phyloP scores from a whole-genome alignment of 768 basidiomycete species.

The Calocybe cyanea region DNA sequence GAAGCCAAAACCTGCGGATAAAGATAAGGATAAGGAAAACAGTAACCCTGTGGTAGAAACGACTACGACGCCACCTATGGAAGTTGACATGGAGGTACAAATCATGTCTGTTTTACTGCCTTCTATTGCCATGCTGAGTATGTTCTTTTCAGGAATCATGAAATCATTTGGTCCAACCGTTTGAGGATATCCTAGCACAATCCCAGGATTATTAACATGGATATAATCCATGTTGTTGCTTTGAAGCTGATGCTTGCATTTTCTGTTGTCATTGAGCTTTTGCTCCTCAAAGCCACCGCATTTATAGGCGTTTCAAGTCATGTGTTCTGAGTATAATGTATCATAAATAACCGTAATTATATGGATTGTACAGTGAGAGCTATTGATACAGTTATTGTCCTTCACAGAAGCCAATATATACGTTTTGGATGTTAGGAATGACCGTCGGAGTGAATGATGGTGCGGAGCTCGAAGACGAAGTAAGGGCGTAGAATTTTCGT shows the following conservation, averaged over 20 bases:
- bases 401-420: conserved; percentile 7
- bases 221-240: too few species aligned
- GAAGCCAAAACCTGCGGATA: conserved; percentile 25
- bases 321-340: conserved; percentile 1
- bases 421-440: background rate
- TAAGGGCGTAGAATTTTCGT: background rate
- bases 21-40: conserved; percentile 29
- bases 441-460: background rate
- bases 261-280: too few species aligned
- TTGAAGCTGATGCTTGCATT: too few species aligned
- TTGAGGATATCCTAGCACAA: too few species aligned
- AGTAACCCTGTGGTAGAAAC: conserved; percentile 19
- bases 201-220: too few species aligned
- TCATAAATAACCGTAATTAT: conserved; percentile 3
- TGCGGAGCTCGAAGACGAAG: background rate
- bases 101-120: background rate
- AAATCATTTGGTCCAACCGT: too few species aligned
- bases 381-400: conserved; percentile 12
- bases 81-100: conserved; percentile 15
- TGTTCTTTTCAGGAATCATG: background rate
- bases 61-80: conserved; percentile 12
- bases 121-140: background rate
- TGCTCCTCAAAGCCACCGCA: too few species aligned
- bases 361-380: conserved; percentile 1
- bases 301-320: background rate